These are phyloP conservation scores for Lasiosphaeria miniovina DNA, from an alignment of 495 filamentous ascomycete genomes.

Conservation along the genomic window DNA sequence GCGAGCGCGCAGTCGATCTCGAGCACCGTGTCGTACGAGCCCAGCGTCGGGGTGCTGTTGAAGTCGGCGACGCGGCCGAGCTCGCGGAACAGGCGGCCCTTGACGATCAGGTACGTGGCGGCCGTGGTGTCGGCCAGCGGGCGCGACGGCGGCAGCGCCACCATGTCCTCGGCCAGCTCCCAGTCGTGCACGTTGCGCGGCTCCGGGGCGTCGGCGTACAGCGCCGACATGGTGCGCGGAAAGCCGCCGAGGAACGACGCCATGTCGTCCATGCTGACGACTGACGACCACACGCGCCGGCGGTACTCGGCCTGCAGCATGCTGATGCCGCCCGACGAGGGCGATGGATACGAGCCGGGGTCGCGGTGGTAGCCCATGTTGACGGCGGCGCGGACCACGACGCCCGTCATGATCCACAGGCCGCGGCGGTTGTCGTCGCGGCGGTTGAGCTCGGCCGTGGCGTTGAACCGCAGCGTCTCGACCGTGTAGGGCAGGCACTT, in stretches of 20 bases:
- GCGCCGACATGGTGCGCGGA: constrained; percentile 30
- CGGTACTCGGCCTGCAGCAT: constrained; percentile 36
- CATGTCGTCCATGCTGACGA: constrained; percentile 33
- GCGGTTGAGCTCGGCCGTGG: constrained; percentile 22
- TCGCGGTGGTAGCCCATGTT: constrained; percentile 44
- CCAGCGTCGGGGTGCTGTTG: constrained; percentile 15
- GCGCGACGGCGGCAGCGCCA: constrained; percentile 26
- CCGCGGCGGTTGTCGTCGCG: constrained; percentile 24
- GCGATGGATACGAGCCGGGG: constrained; percentile 7
- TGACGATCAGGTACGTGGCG: constrained; percentile 30
- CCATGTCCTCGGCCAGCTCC: constrained; percentile 28
- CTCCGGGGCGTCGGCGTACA: constrained; percentile 28
- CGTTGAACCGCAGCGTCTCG: constrained; percentile 36
- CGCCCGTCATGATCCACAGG: constrained; percentile 38
- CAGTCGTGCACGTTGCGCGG: constrained; percentile 35
- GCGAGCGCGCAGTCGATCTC: constrained; percentile 24
- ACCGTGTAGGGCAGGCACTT: constrained; percentile 35
- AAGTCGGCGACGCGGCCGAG: constrained; percentile 27
- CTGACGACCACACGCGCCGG: constrained; percentile 33
- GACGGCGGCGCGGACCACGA: constrained; percentile 34
- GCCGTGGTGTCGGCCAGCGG: constrained; percentile 29
- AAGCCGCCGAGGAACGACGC: constrained; percentile 36
- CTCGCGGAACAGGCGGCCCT: constrained; percentile 21
- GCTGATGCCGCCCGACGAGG: constrained; percentile 26
- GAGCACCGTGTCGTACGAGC: constrained; percentile 19